Evolutionary conservation across 441 rosid genomes (phyloP), one percentile per base, ranked within the genome.

Genomic region (Kokia cookei): DNA sequence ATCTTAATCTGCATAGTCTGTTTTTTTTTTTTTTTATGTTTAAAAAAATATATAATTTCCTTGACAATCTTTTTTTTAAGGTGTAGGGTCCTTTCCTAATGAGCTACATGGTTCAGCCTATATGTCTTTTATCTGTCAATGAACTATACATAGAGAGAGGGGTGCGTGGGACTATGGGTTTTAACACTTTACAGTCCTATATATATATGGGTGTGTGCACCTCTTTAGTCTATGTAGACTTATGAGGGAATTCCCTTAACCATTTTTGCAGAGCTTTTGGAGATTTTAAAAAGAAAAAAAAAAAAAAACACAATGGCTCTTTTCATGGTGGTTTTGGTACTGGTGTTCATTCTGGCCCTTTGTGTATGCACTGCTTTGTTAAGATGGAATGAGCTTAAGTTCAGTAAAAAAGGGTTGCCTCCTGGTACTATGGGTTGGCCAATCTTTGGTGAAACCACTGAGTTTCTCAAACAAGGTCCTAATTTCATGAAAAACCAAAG

Each of bases 351-450:
- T 47, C 79, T 85, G 57, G 24, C 90, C 69, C 81, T 93, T 54
- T 87, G 84, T 71, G 26, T 86, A 74, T 91, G 88, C 73, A 81
- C 91, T 82, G 87, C 89, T 85, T 73, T 96, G 79, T 75, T 93
- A 80, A 85, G 84, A 78, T 93, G 98, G 97, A 93, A 91, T 78
- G 91, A 92, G 69, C 75, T 96, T 62, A 81, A 88, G n/a, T 92
- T 85, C 80, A 85, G 86, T 66, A 88, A 84, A 82, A 89, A 89
- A 80, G 93, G 97, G 22, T 86, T 93, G 54, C 99, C 99, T 73
- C 95, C 97, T 3, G 99, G 98, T 5, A 92, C 97, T 58, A 92
- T 94, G 99, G 99, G 99, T 8, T 94, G 97, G 99, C 98, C 98
- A 1, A 77, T 94, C 81, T 88, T 91, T 77, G 99, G 98, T 0